Percentiles rank a stretch among this genome's conserved stretches.
These are phyloP conservation scores for Fusarium sp. DNA, from an alignment of 2,329 filamentous ascomycete species.

Conservation along the genomic window DNA sequence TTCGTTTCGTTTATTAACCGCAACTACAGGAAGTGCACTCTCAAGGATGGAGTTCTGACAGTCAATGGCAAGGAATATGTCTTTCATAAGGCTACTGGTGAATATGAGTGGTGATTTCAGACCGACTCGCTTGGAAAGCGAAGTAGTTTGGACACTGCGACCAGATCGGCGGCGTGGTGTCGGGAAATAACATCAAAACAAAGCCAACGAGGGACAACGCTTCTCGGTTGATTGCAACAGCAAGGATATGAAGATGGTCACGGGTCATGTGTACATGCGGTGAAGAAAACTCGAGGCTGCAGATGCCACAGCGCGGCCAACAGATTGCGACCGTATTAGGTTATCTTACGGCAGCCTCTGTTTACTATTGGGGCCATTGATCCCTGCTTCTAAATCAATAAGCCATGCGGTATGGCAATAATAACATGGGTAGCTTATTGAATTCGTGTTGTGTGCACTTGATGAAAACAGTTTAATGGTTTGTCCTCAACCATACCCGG, in stretches of 20 bases:
- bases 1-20: slow-evolving; percentile 18
- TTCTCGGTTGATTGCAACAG: neutral
- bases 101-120: slow-evolving; percentile 87
- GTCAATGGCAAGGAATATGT: slow-evolving; percentile 96
- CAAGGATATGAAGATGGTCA: slow-evolving; percentile 9
- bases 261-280: slow-evolving; percentile 15
- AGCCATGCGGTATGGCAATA: slow-evolving; percentile 16
- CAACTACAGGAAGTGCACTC: slow-evolving; percentile 82
- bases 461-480: neutral
- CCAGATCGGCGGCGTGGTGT: neutral
- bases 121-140: neutral
- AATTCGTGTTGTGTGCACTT: slow-evolving; percentile 2
- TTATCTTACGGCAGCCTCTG: slow-evolving; percentile 10
- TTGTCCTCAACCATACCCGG: neutral
- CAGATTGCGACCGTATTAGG: slow-evolving; percentile 32
- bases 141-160: slow-evolving; percentile 2
- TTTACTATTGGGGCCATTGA: slow-evolving; percentile 1
- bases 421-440: neutral
- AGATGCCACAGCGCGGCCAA: slow-evolving; percentile 33
- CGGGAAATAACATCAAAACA: slow-evolving; percentile 22
- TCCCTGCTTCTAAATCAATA: slow-evolving; percentile 15
- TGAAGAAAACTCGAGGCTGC: slow-evolving; percentile 15
- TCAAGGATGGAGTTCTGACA: slow-evolving; percentile 95
- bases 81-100: slow-evolving; percentile 96
- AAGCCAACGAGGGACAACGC: neutral